These are phyloP conservation scores for Nissolia schottii DNA, from an alignment of 306 rosid species.

Conservation along the genomic window DNA sequence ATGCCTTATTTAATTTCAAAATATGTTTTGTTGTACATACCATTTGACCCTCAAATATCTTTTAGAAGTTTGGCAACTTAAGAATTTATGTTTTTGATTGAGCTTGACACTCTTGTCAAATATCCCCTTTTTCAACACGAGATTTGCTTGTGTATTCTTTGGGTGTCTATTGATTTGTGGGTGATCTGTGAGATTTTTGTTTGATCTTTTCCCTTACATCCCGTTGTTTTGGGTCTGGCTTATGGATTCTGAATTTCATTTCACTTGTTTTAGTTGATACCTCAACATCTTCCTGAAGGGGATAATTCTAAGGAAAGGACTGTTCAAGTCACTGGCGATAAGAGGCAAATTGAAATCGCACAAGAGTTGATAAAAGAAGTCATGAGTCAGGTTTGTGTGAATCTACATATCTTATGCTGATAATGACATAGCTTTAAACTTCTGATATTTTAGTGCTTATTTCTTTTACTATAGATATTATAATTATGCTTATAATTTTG, in stretches of 20 bases:
- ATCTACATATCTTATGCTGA: conserved; percentile 1
- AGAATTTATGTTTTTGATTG: background rate
- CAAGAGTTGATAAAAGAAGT: conserved; percentile 87
- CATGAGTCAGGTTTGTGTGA: conserved; percentile 81
- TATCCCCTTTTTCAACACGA: background rate
- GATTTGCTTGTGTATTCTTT: background rate
- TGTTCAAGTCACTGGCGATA: conserved; percentile 85
- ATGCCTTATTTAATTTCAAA: background rate
- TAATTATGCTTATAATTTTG: background rate
- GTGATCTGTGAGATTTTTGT: background rate
- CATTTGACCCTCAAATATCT: background rate
- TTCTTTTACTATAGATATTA: background rate
- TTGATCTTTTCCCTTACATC: background rate
- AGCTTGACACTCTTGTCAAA: no score
- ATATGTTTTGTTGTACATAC: background rate
- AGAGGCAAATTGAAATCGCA: conserved; percentile 82
- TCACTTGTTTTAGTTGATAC: conserved; percentile 63
- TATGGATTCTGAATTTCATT: conserved; percentile 8
- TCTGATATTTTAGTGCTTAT: background rate
- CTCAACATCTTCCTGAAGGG: conserved; percentile 94
- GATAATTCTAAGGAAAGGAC: conserved; percentile 93
- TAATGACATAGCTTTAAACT: background rate
- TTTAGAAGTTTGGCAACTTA: background rate
- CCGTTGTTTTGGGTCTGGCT: background rate
- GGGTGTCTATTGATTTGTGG: background rate